A percentile compares a stretch with the other conserved stretches of the same genome.
These are phyloP conservation scores for Beauveria scarabaeidicola DNA, from an alignment of 2,329 filamentous ascomycete species.

Conservation along the genomic window DNA sequence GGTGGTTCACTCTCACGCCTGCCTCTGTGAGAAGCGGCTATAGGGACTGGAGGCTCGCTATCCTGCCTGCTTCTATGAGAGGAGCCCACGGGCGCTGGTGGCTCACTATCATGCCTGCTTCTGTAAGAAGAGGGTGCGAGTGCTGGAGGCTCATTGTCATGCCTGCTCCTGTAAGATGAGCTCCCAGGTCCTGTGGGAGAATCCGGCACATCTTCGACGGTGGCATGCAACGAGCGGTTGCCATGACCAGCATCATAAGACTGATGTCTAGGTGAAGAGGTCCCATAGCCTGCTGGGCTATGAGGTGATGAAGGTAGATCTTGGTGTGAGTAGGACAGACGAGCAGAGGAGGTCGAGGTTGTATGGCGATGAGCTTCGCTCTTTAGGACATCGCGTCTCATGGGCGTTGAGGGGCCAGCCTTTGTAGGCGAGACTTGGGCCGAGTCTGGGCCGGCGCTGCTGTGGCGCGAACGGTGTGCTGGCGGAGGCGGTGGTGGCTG, in stretches of 20 bases:
- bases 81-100: conserved; percentile 1
- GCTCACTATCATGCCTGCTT: background rate
- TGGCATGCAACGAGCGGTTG: conserved; percentile 48
- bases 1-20: conserved; percentile 2
- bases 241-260: conserved; percentile 43
- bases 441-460: conserved; percentile 35
- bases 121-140: background rate
- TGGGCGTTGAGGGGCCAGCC: conserved; percentile 37
- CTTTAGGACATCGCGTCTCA: conserved; percentile 51
- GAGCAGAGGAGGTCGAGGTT: conserved; percentile 41
- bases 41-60: background rate
- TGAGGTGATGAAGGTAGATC: conserved; percentile 27
- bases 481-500: conserved; percentile 46
- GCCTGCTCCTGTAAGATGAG: background rate
- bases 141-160: background rate
- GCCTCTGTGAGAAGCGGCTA: background rate
- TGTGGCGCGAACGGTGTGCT: conserved; percentile 41
- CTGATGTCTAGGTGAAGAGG: conserved; percentile 35
- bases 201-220: conserved; percentile 56
- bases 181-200: conserved; percentile 25
- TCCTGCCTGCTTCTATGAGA: conserved; percentile 1
- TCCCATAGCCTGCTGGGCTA: conserved; percentile 25
- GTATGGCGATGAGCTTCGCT: conserved; percentile 50
- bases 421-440: conserved; percentile 32
- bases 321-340: conserved; percentile 43